These are phyloP conservation scores for Suillus americanus DNA, from an alignment of 768 basidiomycete genomes.

Conservation along the genomic window DNA sequence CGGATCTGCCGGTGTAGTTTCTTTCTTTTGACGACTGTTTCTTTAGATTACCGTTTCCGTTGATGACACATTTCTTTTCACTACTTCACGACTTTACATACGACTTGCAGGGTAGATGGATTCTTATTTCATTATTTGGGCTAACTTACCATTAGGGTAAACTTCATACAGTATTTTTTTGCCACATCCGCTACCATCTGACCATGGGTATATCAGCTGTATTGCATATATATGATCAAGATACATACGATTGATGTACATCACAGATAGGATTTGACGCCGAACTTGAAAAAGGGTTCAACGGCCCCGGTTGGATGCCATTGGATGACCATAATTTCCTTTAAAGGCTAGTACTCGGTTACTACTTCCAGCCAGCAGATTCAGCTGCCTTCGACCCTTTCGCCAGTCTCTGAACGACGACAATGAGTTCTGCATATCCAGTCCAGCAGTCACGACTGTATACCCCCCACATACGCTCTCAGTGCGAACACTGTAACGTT, in stretches of 20 bases:
- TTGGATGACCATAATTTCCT: background rate
- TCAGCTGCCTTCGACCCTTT: background rate
- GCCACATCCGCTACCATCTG: background rate
- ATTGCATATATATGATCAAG: background rate
- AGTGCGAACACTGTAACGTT: slow-evolving; percentile 55
- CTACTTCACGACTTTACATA: background rate
- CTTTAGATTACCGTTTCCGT: background rate
- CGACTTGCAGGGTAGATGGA: background rate
- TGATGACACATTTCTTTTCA: background rate
- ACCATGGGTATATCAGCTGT: too few species aligned
- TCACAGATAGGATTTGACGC: background rate
- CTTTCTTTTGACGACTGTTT: background rate
- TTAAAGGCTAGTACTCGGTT: background rate
- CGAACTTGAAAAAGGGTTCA: background rate
- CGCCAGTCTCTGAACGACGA: slow-evolving; percentile 17
- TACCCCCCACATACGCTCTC: slow-evolving; percentile 65
- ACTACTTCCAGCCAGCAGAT: background rate
- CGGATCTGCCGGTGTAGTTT: background rate
- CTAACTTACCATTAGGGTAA: too few species aligned
- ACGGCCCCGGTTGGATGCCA: too few species aligned
- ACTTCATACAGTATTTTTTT: background rate
- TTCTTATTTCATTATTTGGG: background rate
- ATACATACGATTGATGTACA: background rate
- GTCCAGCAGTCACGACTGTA: slow-evolving; percentile 64
- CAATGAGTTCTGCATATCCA: slow-evolving; percentile 48